Percentiles rank a stretch among this genome's conserved stretches.
phyloP scores from a whole-genome alignment of 306 rosid species.

The Medicago arabica region DNA sequence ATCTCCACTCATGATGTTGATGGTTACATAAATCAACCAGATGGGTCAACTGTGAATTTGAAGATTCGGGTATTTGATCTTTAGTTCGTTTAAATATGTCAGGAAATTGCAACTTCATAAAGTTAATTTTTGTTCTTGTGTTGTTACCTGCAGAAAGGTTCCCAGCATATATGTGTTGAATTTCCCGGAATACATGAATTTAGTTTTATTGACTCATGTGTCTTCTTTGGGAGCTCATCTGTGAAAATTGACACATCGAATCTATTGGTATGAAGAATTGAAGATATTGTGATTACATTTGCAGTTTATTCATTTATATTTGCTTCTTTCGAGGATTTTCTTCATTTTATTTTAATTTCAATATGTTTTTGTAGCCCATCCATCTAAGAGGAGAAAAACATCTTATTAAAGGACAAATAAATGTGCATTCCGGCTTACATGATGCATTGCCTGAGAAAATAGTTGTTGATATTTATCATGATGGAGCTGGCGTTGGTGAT shows the following conservation, averaged over 20 bases:
- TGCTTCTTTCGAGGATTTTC: slow-evolving; percentile 21
- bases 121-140: slow-evolving; percentile 46
- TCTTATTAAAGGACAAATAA: slow-evolving; percentile 83
- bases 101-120: slow-evolving; percentile 37
- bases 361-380: slow-evolving; percentile 64
- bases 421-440: slow-evolving; percentile 60
- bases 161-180: slow-evolving; percentile 78
- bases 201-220: slow-evolving; percentile 74
- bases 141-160: slow-evolving; percentile 83
- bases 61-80: slow-evolving; percentile 69
- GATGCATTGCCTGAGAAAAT: slow-evolving; percentile 71
- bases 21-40: slow-evolving; percentile 73
- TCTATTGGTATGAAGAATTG: slow-evolving; percentile 59
- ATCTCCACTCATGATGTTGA: slow-evolving; percentile 89
- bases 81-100: slow-evolving; percentile 27
- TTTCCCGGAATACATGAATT: slow-evolving; percentile 92
- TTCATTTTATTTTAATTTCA: slow-evolving; percentile 4
- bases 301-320: background rate
- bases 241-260: slow-evolving; percentile 71
- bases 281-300: slow-evolving; percentile 22
- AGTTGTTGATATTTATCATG: slow-evolving; percentile 64
- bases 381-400: slow-evolving; percentile 84
- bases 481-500: slow-evolving; percentile 53
- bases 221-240: slow-evolving; percentile 89
- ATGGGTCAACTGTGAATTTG: slow-evolving; percentile 65